Evolutionary conservation across 1,284 basidiomycete genomes (phyloP).

Genomic region (Clitocybe nebularis): DNA sequence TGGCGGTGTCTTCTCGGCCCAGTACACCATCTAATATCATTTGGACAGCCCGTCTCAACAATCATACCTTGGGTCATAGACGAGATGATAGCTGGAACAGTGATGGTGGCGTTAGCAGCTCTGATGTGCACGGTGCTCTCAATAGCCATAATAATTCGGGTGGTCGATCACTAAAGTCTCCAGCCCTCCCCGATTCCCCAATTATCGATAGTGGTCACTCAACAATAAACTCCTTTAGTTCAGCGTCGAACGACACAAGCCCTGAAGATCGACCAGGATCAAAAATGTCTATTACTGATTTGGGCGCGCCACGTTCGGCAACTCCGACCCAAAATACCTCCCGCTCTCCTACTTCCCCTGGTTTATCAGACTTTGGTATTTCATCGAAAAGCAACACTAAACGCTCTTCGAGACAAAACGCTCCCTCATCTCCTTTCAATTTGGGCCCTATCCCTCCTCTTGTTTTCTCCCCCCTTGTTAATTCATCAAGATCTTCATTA

Average conservation of each 20-base stretch:
- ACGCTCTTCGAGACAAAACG: slow-evolving; percentile 54
- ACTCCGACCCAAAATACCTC: slow-evolving; percentile 56
- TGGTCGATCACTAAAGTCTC: slow-evolving; percentile 48
- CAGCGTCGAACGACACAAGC: slow-evolving; percentile 16
- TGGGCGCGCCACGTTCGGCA: slow-evolving; percentile 53
- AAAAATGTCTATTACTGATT: slow-evolving; percentile 48
- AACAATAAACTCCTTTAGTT: slow-evolving; percentile 16
- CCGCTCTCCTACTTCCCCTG: slow-evolving; percentile 51
- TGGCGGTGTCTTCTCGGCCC: slow-evolving; percentile 58
- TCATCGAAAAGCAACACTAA: slow-evolving; percentile 32
- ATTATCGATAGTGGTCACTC: slow-evolving; percentile 33
- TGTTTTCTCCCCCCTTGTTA: slow-evolving; percentile 61
- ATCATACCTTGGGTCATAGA: slow-evolving; percentile 39
- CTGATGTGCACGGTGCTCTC: slow-evolving; percentile 32
- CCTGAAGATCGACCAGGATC: slow-evolving; percentile 39
- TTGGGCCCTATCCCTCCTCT: slow-evolving; percentile 50
- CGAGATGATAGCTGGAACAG: slow-evolving; percentile 58
- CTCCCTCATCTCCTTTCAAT: slow-evolving; percentile 46
- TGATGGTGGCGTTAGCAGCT: slow-evolving; percentile 32
- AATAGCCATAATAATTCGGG: slow-evolving; percentile 41
- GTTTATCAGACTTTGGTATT: slow-evolving; percentile 37
- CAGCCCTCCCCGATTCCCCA: slow-evolving; percentile 57
- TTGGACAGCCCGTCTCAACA: slow-evolving; percentile 43
- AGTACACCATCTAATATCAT: slow-evolving; percentile 71
- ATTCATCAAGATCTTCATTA: slow-evolving; percentile 73